Conservation (phyloP, 1,139 yeast species). For the Arxiozyma bovina region DNA sequence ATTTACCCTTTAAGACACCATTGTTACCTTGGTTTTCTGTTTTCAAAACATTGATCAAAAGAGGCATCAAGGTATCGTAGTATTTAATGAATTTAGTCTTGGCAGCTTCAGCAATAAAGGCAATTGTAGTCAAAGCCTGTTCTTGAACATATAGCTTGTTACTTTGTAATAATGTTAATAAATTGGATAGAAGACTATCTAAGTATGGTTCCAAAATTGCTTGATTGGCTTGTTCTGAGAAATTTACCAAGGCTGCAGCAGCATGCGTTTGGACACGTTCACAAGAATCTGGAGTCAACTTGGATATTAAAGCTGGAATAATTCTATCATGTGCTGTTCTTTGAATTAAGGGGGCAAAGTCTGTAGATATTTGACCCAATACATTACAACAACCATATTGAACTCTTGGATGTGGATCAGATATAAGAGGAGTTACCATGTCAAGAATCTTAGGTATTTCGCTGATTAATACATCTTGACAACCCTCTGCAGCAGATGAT, state of each 20-base stretch:
- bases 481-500: constrained; percentile 95
- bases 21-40: constrained; percentile 76
- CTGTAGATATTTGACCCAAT: constrained; percentile 95
- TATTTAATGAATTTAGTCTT: constrained; percentile 80
- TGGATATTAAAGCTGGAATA: constrained; percentile 81
- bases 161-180: constrained; percentile 67
- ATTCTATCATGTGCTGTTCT: constrained; percentile 68
- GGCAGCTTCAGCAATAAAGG: constrained; percentile 98
- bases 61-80: constrained; percentile 91
- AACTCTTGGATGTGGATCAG: constrained; percentile 84
- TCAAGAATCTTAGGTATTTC: constrained; percentile 79
- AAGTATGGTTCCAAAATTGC: constrained; percentile 83
- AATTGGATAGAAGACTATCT: constrained; percentile 65
- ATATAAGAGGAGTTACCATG: constrained; percentile 70
- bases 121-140: constrained; percentile 92
- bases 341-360: constrained; percentile 85
- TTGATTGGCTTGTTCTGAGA: constrained; percentile 84
- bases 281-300: constrained; percentile 58
- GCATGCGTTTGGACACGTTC: constrained; percentile 97
- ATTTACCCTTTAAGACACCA: constrained; percentile 78
- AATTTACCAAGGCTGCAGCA: constrained; percentile 95
- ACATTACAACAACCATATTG: constrained; percentile 97
- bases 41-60: constrained; percentile 67
- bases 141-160: constrained; percentile 93
- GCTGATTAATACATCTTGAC: constrained; percentile 75